Evolutionary conservation across 176 grass and related monocot genomes (phyloP).

Genomic region (Juncus effusus): DNA sequence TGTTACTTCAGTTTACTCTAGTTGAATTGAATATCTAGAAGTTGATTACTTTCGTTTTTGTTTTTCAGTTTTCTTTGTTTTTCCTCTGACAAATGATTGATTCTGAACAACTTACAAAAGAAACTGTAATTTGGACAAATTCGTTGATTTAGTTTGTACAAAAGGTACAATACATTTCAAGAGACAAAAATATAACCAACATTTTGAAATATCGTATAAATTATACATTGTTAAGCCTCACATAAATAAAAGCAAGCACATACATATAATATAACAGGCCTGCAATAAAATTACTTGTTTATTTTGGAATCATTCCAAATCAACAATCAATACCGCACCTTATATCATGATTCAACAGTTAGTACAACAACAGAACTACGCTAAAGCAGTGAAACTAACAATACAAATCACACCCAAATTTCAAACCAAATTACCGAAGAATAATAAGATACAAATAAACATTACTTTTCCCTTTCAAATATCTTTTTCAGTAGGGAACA

Average conservation of each 20-base stretch:
- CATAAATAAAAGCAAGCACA: not conserved
- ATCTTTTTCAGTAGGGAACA: conserved; percentile 63
- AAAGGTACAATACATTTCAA: no score
- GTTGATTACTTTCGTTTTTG: no score
- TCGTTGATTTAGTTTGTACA: no score
- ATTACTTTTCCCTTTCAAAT: not conserved
- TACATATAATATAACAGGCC: not conserved
- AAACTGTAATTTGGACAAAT: no score
- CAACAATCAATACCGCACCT: conserved; percentile 11
- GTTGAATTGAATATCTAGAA: no score
- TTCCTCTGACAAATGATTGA: no score
- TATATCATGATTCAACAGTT: conserved; percentile 5
- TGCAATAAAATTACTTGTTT: conserved; percentile 17
- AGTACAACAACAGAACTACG: conserved; percentile 8
- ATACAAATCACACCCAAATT: conserved; percentile 21
- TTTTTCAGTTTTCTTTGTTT: no score
- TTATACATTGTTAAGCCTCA: no score
- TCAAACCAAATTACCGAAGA: conserved; percentile 12
- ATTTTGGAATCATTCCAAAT: conserved; percentile 14
- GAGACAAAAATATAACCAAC: no score
- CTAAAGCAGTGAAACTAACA: conserved; percentile 15
- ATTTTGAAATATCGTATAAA: no score
- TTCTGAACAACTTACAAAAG: no score
- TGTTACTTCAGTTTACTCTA: no score
- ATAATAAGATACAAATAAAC: conserved; percentile 2